Base-by-base conservation (phyloP, 176 grass and related monocot species). In the Avena insularis region DNA sequence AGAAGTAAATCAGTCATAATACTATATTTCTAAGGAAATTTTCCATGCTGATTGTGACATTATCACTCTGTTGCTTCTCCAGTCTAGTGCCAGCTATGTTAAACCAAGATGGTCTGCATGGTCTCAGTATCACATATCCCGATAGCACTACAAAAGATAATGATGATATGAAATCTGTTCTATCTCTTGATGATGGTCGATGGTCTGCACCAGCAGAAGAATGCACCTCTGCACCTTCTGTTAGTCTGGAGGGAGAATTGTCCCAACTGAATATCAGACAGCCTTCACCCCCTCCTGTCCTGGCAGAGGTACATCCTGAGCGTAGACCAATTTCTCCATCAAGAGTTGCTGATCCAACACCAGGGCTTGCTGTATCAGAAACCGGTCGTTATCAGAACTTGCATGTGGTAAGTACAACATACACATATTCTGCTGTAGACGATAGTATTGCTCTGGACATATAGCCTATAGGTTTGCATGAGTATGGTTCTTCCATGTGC, bases 181-280 rank as follows among this genome's bases (percentile, higher is more conserved):
- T 99, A 66, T 99, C 97, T 84, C 96, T 98, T 85, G 93, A 98
- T 92, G 93, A 98, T 91, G 96, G 96, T 83, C 88, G 89, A 88
- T 96, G 96, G 96, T 91, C 91, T 49, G 54, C 80, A 83, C 82
- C 82, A 56, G 68, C 88, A 87, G 87, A 93, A 85, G 82, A 91
- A 91, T 71, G 75, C 46, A 35, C n/a, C 63, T 80, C 90, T 19
- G 40, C 79, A 38, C 81, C 85, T 79, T 76, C 86, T 79, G 89
- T 20, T 85, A 69, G 58, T 77, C 55, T 94, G 82, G 92, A 93
- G 83, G 89, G 91, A 91, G 97, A 96, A 69, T 66, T 88, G 46
- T n/a, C 65, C 67, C 92, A 90, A 35, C 80, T 96, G 73, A 96
- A 77, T 88, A 92, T 98, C 77, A 93, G 62, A 73, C 97, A 99